Conservation (phyloP, 2,329 filamentous ascomycete species). For the Lomentospora prolificans region DNA sequence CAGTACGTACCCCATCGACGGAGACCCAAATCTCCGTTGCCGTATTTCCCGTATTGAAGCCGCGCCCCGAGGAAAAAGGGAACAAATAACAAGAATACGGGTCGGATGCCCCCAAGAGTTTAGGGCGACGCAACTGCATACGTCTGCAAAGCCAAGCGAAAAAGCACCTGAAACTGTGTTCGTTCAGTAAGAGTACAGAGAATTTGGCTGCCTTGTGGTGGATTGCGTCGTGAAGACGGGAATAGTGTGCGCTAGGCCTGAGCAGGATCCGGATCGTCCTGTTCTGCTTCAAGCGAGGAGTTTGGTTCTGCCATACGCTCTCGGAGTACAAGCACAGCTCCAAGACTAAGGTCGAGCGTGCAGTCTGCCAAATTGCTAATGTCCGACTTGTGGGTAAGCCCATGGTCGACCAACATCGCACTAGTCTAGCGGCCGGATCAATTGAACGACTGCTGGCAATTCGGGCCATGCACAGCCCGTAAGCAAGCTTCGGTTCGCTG, state of each 20-base stretch:
- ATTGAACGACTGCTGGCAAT: no score
- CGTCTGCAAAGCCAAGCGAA: background rate
- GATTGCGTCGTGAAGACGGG: background rate
- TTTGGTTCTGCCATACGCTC: no score
- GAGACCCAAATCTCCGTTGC: no score
- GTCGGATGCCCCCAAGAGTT: background rate
- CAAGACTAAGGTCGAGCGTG: no score
- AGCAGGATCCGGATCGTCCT: background rate
- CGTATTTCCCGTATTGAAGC: no score
- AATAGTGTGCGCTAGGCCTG: background rate
- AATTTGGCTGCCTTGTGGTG: conserved; percentile 7
- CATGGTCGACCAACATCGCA: no score
- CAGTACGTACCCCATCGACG: no score
- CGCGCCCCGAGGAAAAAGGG: background rate
- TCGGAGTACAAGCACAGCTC: no score
- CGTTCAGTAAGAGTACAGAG: conserved; percentile 5
- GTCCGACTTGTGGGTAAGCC: background rate
- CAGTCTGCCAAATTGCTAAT: background rate
- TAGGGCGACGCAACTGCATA: background rate
- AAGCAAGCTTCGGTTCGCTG: background rate
- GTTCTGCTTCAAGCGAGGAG: no score
- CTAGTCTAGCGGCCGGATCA: no score
- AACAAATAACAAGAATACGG: background rate
- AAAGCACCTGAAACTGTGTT: background rate
- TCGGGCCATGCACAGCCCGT: background rate